Base-by-base conservation (phyloP, 257 asterid genomes). In the Osmanthus fragrans region DNA sequence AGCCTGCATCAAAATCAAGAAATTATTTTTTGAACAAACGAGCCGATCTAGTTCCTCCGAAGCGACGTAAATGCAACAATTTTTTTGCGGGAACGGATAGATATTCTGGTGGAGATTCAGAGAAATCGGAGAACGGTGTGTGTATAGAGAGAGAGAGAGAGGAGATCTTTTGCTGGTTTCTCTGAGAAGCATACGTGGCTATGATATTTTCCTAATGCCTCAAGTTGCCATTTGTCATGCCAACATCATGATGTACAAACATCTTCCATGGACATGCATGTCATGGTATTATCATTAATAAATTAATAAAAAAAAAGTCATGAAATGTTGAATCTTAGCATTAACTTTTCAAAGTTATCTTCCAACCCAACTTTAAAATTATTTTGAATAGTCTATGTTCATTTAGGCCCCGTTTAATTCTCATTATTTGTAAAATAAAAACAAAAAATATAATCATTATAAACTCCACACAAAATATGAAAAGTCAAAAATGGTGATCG, bases 131-230 rank as follows among this genome's bases (percentile, higher is more conserved):
- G 77, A 76, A 33, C 33, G 71, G 49, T 56, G 67, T 40, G 73
- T 1, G 51, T 73, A 70, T 78, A 54, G 73, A 72, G 73, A 72
- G 40, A 11, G 49, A 12, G 49, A 40, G 16, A 2, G 71, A 58
- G 76, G 88, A 89, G 94, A 94, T 90, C 97, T 94, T 94, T 92
- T 91, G 85, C 97, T 87, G 89, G 84, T 86, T 90, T 86, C 93
- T 80, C 70, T 11, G 69, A 67, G 80, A 11, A 77, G 92, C 96
- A 47, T 74, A 94, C 94, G 97, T 94, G 94, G 89, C 86, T 69
- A 85, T 80, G 92, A 89, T 88, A 90, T 90, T 88, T 90, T 86
- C 76, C 85, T 80, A 88, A 73, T 79, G 82, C 81, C 82, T 74
- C 29, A 11, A 66, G 34, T 4, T n/a, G 84, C 87, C 87, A 83